These are phyloP conservation scores for Trichoderma lentiforme DNA, from an alignment of 2,329 filamentous ascomycete species.

Conservation along the genomic window DNA sequence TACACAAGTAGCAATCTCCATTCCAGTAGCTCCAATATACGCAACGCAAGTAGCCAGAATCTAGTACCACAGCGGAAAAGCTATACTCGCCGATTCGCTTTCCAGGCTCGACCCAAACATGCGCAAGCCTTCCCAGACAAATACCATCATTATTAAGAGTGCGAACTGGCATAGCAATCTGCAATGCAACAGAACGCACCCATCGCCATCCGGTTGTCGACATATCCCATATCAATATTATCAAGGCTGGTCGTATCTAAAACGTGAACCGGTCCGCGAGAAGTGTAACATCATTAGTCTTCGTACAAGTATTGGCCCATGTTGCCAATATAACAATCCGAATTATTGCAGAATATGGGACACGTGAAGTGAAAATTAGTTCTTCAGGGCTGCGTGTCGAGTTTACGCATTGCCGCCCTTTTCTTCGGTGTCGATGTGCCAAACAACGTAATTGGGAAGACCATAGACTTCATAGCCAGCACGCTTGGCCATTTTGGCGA, in stretches of 20 bases:
- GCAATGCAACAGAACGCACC: conserved; percentile 14
- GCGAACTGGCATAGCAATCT: conserved; percentile 9
- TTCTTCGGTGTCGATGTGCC: conserved; percentile 97
- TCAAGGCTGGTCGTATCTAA: conserved; percentile 18
- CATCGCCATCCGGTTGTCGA: conserved; percentile 10
- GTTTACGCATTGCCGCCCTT: conserved; percentile 72
- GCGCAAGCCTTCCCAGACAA: conserved; percentile 20
- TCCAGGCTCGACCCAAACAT: conserved; percentile 19
- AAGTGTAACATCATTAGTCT: conserved; percentile 27
- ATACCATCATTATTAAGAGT: conserved; percentile 6
- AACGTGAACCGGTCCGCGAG: conserved; percentile 1
- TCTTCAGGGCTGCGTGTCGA: conserved; percentile 3
- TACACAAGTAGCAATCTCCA: conserved; percentile 1
- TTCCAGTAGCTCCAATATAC: conserved; percentile 16
- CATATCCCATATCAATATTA: conserved; percentile 16
- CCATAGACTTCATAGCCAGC: conserved; percentile 91
- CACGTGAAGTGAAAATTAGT: conserved; percentile 20
- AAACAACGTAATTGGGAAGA: conserved; percentile 95
- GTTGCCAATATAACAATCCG: conserved; percentile 20
- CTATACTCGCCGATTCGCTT: conserved; percentile 18
- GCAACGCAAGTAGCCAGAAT: conserved; percentile 29
- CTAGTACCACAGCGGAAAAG: conserved; percentile 29
- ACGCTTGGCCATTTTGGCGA: conserved; percentile 97
- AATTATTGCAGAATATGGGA: conserved; percentile 24
- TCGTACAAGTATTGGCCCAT: conserved; percentile 25